Evolutionary conservation across 768 basidiomycete species (phyloP).

Genomic region (Flagelloscypha sp.): DNA sequence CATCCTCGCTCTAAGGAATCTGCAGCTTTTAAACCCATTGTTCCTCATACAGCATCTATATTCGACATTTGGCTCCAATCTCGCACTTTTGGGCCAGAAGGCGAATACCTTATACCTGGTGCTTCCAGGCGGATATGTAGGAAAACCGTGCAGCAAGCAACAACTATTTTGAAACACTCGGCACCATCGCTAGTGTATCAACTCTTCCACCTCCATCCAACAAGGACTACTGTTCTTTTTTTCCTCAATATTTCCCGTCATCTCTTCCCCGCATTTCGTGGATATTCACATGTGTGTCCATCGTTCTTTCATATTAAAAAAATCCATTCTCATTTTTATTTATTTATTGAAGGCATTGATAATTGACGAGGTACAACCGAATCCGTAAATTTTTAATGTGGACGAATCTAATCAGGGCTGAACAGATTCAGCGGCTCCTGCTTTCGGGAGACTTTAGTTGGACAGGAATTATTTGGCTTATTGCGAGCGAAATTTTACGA

Average conservation of each 20-base stretch:
- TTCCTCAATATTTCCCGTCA: conserved; percentile 63
- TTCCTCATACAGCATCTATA: too few relatives aligned
- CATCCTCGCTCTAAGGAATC: too few relatives aligned
- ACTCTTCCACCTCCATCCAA: conserved; percentile 51
- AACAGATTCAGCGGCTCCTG: conserved; percentile 68
- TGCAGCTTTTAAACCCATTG: too few relatives aligned
- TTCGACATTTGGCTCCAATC: too few relatives aligned
- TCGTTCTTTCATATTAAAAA: conserved; percentile 7
- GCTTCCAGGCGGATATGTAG: too few relatives aligned
- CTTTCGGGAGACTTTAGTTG: conserved; percentile 67
- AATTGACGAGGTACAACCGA: conserved; percentile 63
- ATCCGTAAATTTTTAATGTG: conserved; percentile 9
- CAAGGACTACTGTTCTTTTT: conserved; percentile 66
- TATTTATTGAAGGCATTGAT: conserved; percentile 49
- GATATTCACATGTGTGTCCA: conserved; percentile 62
- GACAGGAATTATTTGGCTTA: conserved; percentile 49
- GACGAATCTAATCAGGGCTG: too few relatives aligned
- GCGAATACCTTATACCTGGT: too few relatives aligned
- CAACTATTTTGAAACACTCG: too few relatives aligned
- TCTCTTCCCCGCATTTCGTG: conserved; percentile 72
- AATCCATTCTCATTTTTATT: conserved; percentile 15
- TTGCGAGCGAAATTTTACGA: conserved; percentile 56
- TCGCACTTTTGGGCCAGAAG: too few relatives aligned
- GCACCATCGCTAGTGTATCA: conserved; percentile 28
- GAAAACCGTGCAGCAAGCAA: too few relatives aligned